Evolutionary conservation across 2,329 filamentous ascomycete genomes (phyloP).

Genomic region (Cordyceps sp.): DNA sequence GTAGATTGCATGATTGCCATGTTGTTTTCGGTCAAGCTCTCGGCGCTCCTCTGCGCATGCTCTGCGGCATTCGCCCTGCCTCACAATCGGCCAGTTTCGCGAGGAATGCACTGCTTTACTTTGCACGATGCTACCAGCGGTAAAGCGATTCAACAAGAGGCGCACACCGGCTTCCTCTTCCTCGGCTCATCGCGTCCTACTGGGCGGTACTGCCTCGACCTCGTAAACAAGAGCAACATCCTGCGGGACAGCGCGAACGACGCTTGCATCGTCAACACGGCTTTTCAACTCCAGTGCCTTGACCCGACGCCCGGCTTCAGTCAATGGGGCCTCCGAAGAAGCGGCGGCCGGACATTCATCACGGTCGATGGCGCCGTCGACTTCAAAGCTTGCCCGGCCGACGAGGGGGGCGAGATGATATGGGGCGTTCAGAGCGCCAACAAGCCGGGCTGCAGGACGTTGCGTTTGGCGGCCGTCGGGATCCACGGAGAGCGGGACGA

Average conservation of each 20-base stretch:
- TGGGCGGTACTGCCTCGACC: conserved; percentile 16
- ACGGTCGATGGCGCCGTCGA: conserved; percentile 8
- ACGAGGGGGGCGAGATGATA: conserved; percentile 8
- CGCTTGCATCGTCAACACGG: conserved; percentile 14
- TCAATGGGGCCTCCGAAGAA: conserved; percentile 10
- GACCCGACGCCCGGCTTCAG: conserved; percentile 14
- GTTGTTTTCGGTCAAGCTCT: no score
- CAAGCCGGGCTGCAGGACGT: conserved; percentile 8
- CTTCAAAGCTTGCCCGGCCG: conserved; percentile 11
- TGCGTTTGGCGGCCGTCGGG: conserved; percentile 9
- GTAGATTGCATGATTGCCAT: no score
- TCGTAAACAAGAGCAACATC: conserved; percentile 8
- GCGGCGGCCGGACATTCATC: conserved; percentile 7
- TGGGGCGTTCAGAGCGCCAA: conserved; percentile 7
- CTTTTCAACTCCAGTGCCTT: conserved; percentile 13
- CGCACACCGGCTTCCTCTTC: conserved; percentile 10
- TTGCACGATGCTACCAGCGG: conserved; percentile 10
- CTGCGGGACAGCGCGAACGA: conserved; percentile 13
- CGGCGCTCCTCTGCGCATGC: no score
- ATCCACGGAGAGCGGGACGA: conserved; percentile 11
- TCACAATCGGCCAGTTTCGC: no score
- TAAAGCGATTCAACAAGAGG: conserved; percentile 11
- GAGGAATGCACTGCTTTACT: conserved; percentile 15
- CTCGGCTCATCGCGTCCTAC: conserved; percentile 8
- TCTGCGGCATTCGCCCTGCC: no score